phyloP scores from a whole-genome alignment of 139 green algal genomes.

The Chlorella sp. region DNA sequence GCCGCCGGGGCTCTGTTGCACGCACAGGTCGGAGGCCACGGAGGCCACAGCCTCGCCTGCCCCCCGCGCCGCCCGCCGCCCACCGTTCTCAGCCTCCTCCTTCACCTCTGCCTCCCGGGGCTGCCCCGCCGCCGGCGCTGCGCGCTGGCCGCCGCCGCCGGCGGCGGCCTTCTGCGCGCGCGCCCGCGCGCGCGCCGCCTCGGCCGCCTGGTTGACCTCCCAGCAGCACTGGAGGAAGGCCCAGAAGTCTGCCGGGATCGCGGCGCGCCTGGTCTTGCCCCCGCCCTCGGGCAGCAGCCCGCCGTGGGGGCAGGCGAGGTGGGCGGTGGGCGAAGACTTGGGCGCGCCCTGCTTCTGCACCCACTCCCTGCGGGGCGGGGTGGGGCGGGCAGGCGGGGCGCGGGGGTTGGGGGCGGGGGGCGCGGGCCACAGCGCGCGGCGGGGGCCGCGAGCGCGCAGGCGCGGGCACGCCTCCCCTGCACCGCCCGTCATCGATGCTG shows the following conservation, averaged over 20 bases:
- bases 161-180: neutral
- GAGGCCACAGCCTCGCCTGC: neutral
- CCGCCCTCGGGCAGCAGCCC: slow-evolving; percentile 45
- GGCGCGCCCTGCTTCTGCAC: slow-evolving; percentile 27
- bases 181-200: slow-evolving; percentile 31
- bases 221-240: slow-evolving; percentile 45
- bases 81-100: neutral
- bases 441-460: neutral
- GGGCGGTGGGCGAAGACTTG: slow-evolving; percentile 41
- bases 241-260: slow-evolving; percentile 52
- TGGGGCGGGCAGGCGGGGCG: neutral
- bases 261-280: slow-evolving; percentile 30
- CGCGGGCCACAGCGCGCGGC: too few relatives aligned
- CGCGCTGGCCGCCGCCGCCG: slow-evolving; percentile 8
- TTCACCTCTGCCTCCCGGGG: neutral
- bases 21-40: too few relatives aligned
- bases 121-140: neutral
- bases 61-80: neutral
- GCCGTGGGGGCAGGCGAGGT: slow-evolving; percentile 64
- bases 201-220: slow-evolving; percentile 10
- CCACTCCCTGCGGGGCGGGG: slow-evolving; percentile 17
- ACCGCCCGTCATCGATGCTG: neutral
- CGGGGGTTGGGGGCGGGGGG: neutral
- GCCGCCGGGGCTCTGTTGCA: too few relatives aligned
- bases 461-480: neutral